phyloP scores from a whole-genome alignment of 2,329 filamentous ascomycete species.

The Trichophyton benhamiae region DNA sequence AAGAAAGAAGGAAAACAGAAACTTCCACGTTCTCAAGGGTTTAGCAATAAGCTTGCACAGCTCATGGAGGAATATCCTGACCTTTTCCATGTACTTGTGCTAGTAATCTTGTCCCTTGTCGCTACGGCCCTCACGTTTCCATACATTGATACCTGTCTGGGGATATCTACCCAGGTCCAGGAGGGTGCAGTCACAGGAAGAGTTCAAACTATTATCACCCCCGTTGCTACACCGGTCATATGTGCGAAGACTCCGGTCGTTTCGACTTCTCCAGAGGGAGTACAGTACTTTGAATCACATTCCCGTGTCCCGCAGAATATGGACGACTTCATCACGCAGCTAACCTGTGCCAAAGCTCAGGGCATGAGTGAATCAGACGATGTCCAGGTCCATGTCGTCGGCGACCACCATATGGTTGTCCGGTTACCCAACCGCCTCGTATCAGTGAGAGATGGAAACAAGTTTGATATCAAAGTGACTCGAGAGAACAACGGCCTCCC shows the following conservation, averaged over 20 bases:
- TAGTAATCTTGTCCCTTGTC: not conserved
- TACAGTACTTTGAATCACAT: not conserved
- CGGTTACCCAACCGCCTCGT: constrained; percentile 36
- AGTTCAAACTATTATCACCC: not conserved
- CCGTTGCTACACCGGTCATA: not conserved
- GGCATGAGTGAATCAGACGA: constrained; percentile 13
- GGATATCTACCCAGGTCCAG: not conserved
- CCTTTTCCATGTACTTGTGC: no score
- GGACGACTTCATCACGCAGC: constrained; percentile 18
- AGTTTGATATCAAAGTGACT: constrained; percentile 39
- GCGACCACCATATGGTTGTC: constrained; percentile 42
- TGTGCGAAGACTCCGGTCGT: not conserved
- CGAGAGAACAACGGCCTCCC: constrained; percentile 29
- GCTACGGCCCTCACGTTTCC: not conserved
- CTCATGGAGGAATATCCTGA: no score
- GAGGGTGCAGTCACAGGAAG: not conserved
- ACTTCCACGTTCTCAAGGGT: no score
- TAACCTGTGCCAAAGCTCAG: constrained; percentile 14
- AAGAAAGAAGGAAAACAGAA: no score
- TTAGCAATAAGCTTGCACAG: no score
- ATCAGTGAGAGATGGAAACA: constrained; percentile 31
- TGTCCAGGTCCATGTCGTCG: constrained; percentile 42
- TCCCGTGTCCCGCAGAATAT: constrained; percentile 12
- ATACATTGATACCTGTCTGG: not conserved
- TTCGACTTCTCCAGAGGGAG: not conserved